Evolutionary conservation across 805 yeast genomes (phyloP).

Genomic region (Saccharomyces jurei): DNA sequence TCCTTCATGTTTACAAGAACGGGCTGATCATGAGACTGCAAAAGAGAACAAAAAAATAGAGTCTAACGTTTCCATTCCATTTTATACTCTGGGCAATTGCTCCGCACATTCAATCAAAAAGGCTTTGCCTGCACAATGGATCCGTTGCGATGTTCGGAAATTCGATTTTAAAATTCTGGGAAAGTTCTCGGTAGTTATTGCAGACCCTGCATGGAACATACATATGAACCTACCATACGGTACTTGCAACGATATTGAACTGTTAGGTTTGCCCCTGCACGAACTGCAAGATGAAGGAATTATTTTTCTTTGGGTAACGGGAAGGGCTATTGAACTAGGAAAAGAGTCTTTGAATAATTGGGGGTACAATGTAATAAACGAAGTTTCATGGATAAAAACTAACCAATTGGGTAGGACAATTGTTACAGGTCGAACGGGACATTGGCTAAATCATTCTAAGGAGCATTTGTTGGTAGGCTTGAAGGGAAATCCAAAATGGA

Average conservation of each 20-base stretch:
- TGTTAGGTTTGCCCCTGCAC: conserved; percentile 56
- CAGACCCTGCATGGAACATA: conserved; percentile 96
- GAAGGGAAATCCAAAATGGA: conserved; percentile 74
- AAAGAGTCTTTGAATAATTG: conserved; percentile 65
- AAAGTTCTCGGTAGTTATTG: conserved; percentile 72
- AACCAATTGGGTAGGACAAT: conserved; percentile 83
- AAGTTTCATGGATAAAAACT: conserved; percentile 83
- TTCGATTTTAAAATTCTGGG: conserved; percentile 69
- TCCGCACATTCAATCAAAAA: conserved; percentile 30
- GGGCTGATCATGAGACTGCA: conserved; percentile 15
- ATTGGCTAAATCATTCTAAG: conserved; percentile 92
- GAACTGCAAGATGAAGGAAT: conserved; percentile 77
- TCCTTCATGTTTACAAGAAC: conserved; percentile 28
- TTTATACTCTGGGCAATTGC: conserved; percentile 31
- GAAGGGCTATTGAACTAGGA: conserved; percentile 85
- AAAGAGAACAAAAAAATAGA: conserved; percentile 14
- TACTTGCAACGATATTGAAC: conserved; percentile 68
- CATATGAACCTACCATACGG: conserved; percentile 81
- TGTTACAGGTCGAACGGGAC: conserved; percentile 94
- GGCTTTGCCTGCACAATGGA: conserved; percentile 67
- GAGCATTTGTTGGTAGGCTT: conserved; percentile 83
- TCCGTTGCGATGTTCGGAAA: conserved; percentile 70
- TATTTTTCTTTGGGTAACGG: conserved; percentile 87
- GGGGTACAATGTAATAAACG: conserved; percentile 78
- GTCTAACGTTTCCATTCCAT: conserved; percentile 21